Conservation (phyloP, 73 alveolate species). For the Tetrahymena thermophila region DNA sequence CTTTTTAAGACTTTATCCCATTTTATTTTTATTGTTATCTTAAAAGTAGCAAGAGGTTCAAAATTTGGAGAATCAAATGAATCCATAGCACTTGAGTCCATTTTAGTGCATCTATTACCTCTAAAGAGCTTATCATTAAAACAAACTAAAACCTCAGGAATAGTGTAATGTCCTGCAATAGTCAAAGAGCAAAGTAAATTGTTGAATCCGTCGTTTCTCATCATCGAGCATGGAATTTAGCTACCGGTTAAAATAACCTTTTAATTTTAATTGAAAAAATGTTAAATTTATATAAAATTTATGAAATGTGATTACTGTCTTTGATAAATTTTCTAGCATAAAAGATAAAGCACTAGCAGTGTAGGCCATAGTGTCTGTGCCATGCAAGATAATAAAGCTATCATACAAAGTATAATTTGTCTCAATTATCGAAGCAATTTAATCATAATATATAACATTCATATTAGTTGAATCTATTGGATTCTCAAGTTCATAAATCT, state of each 20-base stretch:
- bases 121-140: conserved; percentile 62
- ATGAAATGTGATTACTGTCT: conserved; percentile 46
- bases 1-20: conserved; percentile 52
- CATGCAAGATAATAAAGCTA: conserved; percentile 88
- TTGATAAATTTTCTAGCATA: conserved; percentile 83
- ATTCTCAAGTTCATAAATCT: conserved; percentile 50
- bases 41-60: conserved; percentile 54
- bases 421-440: conserved; percentile 70
- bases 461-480: conserved; percentile 84
- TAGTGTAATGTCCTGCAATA: conserved; percentile 72
- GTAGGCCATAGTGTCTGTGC: conserved; percentile 98
- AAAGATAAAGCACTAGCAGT: conserved; percentile 96
- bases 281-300: background rate
- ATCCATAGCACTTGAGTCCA: conserved; percentile 50
- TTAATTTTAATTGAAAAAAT: background rate
- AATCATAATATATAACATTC: conserved; percentile 72
- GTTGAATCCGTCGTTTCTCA: conserved; percentile 71
- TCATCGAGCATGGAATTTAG: conserved; percentile 68
- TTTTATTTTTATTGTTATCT: conserved; percentile 47
- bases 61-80: conserved; percentile 74
- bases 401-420: conserved; percentile 72
- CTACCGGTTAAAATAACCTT: conserved; percentile 72
- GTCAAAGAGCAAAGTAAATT: conserved; percentile 70
- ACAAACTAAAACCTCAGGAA: conserved; percentile 76
- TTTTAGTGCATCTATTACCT: conserved; percentile 72